Base-by-base conservation (phyloP, 768 basidiomycete genomes). In the Xerocomellus chrysenteron region DNA sequence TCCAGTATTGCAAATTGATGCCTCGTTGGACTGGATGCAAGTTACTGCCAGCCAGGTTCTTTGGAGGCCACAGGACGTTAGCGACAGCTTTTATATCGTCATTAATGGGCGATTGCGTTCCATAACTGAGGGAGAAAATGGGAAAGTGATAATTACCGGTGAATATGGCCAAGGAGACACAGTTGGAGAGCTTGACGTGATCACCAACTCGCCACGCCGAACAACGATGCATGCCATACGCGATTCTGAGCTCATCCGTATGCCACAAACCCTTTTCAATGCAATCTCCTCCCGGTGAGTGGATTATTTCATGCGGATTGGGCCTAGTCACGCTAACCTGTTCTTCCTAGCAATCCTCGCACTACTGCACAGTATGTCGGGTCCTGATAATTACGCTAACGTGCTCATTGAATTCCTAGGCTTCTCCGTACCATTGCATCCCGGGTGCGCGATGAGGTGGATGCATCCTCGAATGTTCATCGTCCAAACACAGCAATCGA, bases 81-180 rank as follows among this genome's bases (percentile, higher is more conserved):
- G 95, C 60, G 92, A 98, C 66, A 95, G 94, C 64, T 98, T 98
- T 73, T 98, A 97, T 70, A 97, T 99, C 56, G 97, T 96, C 59
- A 92, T 96, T 69, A 96, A 98, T 68, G 97, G 97, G 47, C 94
- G 97, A 63, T 76, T 99, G 17, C 85, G 97, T 58, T 91, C 94
- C 2, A 88, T 98, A 56, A 80, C 84, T 14, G 94, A 98, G 65
- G 84, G 83, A 24, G 85, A 88, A 28, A 80, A 77, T 30, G 92
- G 90, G 6, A 85, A 80, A 36, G 86, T 96, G 37, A 82, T 82
- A 11, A 94, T 98, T 47, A 79, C 89, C 2, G 92, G 86, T 9
- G 97, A 99, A 76, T 96, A 96, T 65, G 97, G 97, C 39, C 95
- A 98, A 72, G 95, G 94, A 11, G 96, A 98, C 66, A 91, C 92